Conservation (phyloP, 1,284 basidiomycete species). For the Ceratobasidium sp. region DNA sequence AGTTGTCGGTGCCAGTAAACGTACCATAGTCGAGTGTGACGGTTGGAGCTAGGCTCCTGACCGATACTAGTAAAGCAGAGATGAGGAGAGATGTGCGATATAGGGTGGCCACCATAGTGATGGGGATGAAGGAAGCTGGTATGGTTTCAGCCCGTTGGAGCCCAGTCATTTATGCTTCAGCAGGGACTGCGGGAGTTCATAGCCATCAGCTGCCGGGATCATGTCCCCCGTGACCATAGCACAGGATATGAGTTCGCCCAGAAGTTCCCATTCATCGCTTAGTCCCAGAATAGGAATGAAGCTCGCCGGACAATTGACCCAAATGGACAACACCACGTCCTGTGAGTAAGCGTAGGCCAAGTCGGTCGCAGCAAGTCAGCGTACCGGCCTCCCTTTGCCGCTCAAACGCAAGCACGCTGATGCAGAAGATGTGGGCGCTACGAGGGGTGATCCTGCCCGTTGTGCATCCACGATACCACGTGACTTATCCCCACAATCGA, state of each 20-base stretch:
- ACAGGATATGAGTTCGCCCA: background rate
- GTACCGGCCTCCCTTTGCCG: background rate
- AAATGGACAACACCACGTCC: too few species aligned
- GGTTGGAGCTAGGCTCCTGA: background rate
- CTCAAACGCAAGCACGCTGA: background rate
- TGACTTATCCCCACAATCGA: conserved; percentile 10
- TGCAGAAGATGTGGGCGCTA: too few species aligned
- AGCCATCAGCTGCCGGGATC: background rate
- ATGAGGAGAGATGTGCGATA: background rate
- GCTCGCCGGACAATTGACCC: too few species aligned
- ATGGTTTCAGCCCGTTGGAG: background rate
- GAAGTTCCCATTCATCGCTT: background rate
- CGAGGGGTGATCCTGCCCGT: too few species aligned
- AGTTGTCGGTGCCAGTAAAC: conserved; percentile 20
- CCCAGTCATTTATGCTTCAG: background rate
- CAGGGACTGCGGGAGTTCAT: background rate
- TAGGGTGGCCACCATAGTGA: background rate
- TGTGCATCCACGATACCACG: too few species aligned
- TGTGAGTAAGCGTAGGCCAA: too few species aligned
- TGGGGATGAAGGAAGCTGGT: background rate
- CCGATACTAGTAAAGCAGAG: background rate
- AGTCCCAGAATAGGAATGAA: too few species aligned
- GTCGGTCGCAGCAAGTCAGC: too few species aligned
- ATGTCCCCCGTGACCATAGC: background rate
- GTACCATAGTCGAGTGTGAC: conserved; percentile 29